Conservation (phyloP, 495 filamentous ascomycete species). For the Ramalina peruviana region DNA sequence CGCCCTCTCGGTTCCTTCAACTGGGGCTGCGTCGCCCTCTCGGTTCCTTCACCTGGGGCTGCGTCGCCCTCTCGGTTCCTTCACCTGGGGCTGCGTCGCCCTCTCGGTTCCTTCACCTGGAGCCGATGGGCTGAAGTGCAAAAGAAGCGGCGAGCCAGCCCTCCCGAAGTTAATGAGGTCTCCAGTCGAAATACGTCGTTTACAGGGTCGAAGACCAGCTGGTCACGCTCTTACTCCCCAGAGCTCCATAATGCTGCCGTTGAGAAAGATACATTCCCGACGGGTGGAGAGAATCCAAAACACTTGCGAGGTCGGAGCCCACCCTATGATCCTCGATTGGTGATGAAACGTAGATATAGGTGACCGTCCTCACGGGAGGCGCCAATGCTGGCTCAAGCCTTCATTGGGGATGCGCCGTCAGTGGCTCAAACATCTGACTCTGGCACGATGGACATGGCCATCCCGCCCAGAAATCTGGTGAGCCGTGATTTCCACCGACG, state of each 20-base stretch:
- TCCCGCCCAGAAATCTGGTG: slow-evolving; percentile 28
- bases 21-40: too few relatives aligned
- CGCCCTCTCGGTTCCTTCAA: too few relatives aligned
- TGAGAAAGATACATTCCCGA: background rate
- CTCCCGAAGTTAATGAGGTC: background rate
- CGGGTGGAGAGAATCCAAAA: background rate
- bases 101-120: too few relatives aligned
- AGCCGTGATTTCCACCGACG: too few relatives aligned
- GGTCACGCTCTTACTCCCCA: slow-evolving; percentile 15
- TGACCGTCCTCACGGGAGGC: background rate
- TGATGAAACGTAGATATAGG: too few relatives aligned
- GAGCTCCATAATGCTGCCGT: background rate
- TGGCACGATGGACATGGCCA: background rate
- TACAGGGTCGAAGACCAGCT: background rate
- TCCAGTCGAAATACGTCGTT: background rate
- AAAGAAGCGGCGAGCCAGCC: slow-evolving; percentile 34
- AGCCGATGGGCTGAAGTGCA: slow-evolving; percentile 15
- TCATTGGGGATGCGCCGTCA: background rate
- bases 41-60: too few relatives aligned
- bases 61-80: too few relatives aligned
- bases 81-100: too few relatives aligned
- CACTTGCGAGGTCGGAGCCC: background rate
- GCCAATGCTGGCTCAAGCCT: background rate
- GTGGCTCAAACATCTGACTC: background rate
- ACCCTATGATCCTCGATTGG: slow-evolving; percentile 17